Conservation (phyloP, 257 asterid species). For the Salvia rosmarinus region DNA sequence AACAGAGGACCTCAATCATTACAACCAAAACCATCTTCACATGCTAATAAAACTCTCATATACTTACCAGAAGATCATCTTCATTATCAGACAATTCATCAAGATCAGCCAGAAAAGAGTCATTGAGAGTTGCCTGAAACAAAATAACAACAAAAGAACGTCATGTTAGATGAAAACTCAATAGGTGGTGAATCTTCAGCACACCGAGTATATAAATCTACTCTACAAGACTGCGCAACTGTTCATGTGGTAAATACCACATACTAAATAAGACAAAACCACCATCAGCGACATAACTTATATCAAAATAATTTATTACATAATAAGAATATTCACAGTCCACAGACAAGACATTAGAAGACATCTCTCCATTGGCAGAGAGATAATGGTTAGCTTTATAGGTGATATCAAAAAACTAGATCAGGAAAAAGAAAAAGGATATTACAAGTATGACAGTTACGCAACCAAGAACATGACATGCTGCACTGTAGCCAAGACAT, state of each 20-base stretch:
- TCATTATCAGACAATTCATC: conserved; percentile 93
- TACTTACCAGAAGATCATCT: conserved; percentile 73
- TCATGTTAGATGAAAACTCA: conserved; percentile 11
- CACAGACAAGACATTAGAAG: neutral
- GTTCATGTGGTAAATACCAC: neutral
- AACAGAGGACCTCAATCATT: conserved; percentile 3
- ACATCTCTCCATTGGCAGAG: neutral
- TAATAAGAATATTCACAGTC: conserved; percentile 16
- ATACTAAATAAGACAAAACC: neutral
- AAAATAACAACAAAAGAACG: neutral
- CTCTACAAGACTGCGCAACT: neutral
- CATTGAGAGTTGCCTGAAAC: conserved; percentile 92
- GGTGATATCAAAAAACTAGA: neutral
- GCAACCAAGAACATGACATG: neutral
- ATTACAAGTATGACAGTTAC: conserved; percentile 13
- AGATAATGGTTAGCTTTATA: neutral
- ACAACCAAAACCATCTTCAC: neutral
- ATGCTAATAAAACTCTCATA: conserved; percentile 10
- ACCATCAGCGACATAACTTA: neutral
- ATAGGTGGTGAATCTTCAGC: conserved; percentile 11
- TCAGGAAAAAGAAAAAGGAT: neutral
- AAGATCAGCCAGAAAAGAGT: conserved; percentile 95
- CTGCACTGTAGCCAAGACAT: neutral
- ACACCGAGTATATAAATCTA: conserved; percentile 1
- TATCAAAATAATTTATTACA: neutral